phyloP scores from a whole-genome alignment of 2,329 filamentous ascomycete genomes.

The Amesomyces nigricolor region DNA sequence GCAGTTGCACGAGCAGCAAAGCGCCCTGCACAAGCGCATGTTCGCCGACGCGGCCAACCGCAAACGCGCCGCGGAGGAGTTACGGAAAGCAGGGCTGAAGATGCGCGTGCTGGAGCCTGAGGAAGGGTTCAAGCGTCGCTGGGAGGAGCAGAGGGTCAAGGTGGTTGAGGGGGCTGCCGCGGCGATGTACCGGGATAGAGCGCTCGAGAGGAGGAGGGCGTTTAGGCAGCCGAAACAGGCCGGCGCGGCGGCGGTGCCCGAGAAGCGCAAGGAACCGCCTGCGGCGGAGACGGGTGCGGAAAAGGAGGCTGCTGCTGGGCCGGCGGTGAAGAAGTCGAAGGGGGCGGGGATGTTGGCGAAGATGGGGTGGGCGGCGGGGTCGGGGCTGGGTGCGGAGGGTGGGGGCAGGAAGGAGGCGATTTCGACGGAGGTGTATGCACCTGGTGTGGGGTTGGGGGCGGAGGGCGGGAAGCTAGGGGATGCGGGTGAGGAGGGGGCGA shows the following conservation, averaged over 20 bases:
- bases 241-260: slow-evolving; percentile 22
- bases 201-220: slow-evolving; percentile 58
- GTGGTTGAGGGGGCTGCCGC: slow-evolving; percentile 8
- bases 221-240: slow-evolving; percentile 57
- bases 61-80: slow-evolving; percentile 29
- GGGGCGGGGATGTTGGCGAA: slow-evolving; percentile 64
- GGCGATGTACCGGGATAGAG: slow-evolving; percentile 57
- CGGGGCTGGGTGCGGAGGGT: slow-evolving; percentile 58
- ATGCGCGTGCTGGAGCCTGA: slow-evolving; percentile 22
- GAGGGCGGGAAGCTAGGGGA: slow-evolving; percentile 65
- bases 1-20: slow-evolving; percentile 41
- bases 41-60: slow-evolving; percentile 26
- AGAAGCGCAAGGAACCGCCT: slow-evolving; percentile 35
- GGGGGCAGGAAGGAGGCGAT: slow-evolving; percentile 60
- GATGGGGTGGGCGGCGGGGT: slow-evolving; percentile 65
- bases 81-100: slow-evolving; percentile 32
- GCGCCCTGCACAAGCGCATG: slow-evolving; percentile 37
- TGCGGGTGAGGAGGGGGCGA: slow-evolving; percentile 57
- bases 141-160: slow-evolving; percentile 24
- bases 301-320: slow-evolving; percentile 16
- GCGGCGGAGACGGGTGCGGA: slow-evolving; percentile 22
- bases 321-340: slow-evolving; percentile 47
- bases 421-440: slow-evolving; percentile 57
- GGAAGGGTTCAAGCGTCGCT: slow-evolving; percentile 9
- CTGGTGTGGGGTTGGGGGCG: slow-evolving; percentile 64